Percentiles rank a stretch among this genome's conserved stretches.
Conservation (phyloP, 257 asterid genomes). For the Nicotiana tabacum region DNA sequence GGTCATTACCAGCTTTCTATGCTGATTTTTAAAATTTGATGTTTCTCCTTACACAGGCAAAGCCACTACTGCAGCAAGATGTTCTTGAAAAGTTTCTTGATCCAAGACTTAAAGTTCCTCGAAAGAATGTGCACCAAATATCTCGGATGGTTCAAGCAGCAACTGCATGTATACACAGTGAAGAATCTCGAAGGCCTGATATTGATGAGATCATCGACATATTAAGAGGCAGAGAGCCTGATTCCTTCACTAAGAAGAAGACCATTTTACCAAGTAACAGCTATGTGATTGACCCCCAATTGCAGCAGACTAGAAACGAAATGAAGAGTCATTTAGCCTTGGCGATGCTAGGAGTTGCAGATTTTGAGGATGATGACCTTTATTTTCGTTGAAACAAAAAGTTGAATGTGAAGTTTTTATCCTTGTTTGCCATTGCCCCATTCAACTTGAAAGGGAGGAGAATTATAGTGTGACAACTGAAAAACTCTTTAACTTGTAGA, state of each 20-base stretch:
- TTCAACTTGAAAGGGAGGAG: background rate
- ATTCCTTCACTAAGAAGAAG: slow-evolving; percentile 28
- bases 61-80: slow-evolving; percentile 61
- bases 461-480: background rate
- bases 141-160: slow-evolving; percentile 59
- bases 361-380: slow-evolving; percentile 56
- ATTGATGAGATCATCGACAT: slow-evolving; percentile 53
- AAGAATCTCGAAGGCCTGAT: slow-evolving; percentile 56
- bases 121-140: slow-evolving; percentile 31
- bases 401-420: background rate
- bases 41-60: slow-evolving; percentile 35
- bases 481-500: background rate
- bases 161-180: slow-evolving; percentile 47
- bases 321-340: slow-evolving; percentile 75
- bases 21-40: background rate
- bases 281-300: slow-evolving; percentile 31
- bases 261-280: slow-evolving; percentile 18
- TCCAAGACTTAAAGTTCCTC: slow-evolving; percentile 30
- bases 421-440: background rate
- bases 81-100: slow-evolving; percentile 48
- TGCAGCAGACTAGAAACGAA: slow-evolving; percentile 59
- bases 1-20: background rate
- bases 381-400: slow-evolving; percentile 37
- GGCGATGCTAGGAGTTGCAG: slow-evolving; percentile 87
- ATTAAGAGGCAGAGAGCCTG: slow-evolving; percentile 45